Evolutionary conservation across 2,329 filamentous ascomycete genomes (phyloP), one percentile per base, ranked within the genome.

Genomic region (Sporothrix inflata): DNA sequence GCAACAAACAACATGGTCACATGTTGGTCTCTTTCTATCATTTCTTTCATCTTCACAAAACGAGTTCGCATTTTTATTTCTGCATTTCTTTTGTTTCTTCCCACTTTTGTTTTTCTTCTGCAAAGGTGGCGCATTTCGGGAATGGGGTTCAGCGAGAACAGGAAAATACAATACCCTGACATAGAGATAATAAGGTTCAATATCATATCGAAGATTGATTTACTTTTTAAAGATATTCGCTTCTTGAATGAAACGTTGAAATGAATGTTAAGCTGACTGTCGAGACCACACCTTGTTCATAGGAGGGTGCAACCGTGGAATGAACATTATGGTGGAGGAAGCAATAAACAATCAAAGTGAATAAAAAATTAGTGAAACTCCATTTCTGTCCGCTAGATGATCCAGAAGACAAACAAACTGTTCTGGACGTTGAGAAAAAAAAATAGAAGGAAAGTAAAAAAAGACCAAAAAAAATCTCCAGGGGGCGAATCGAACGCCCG

Each of bases 401-500:
- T n/a, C n/a, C 30, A 3, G 30, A 34, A 6, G 30, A 3, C 6
- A 6, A 34, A 34, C 30, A 34, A 3, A 6, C 3, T 6, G 6
- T 34, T 34, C 30, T 34, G 6, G 30, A 34, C 3, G 30, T 34
- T 34, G 30, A 34, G 3, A 34, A 34, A 34, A 34, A 34, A 34
- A 34, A 67, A 60, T n/a, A n/a, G n/a, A n/a, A n/a, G n/a, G 30
- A 67, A 55, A 30, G 14, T 6, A n/a, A 38, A 71, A 66, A 42
- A 65, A 1, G 45, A 1, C 24, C 47, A 51, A 73, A 68, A 53
- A 72, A 69, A 42, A 27, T 73, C 72, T 73, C 72, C 72, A 69
- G 69, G 72, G 72, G 72, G 72, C 72, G 72, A 73, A 71, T 73
- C 72, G 72, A 73, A 73, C 72, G 72, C 72, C 72, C 72, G 72